Base-by-base conservation (phyloP, 441 rosid species). In the Adansonia madagascariensis region DNA sequence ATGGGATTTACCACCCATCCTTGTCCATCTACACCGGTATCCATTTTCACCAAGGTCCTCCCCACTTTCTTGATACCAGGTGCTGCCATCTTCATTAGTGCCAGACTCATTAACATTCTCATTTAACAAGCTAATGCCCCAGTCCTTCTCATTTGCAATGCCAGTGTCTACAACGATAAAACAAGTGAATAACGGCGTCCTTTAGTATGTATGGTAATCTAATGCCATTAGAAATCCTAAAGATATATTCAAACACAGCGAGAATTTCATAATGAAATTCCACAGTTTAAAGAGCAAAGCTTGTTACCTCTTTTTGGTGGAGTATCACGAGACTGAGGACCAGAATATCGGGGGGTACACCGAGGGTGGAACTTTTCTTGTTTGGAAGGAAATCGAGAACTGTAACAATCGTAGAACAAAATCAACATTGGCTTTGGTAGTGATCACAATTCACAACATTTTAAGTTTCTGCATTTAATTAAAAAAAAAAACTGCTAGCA, bases 141-240 rank as follows among this genome's bases (percentile, higher is more conserved):
- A 94, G 74, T 96, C 99, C 83, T 96, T 94, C 87, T 96, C 99
- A 83, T 89, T 94, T 20, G 99, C 99, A 77, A 96, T 96, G 63
- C 99, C 99, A 4, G 99, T 96, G 86, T 94, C 99, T 96, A 82
- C 83, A 89, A 31, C 69, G 14, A 74, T 52, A 0, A 2, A 78
- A 77, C 55, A 63, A 81, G 56, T 15, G 47, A 73, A 20, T 74
- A 27, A 76, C 59, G 65, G 22, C 77, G 35, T 62, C 49, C 60
- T 56, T 69, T 44, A 73, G 59, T 64, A 80, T 67, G 47, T 44
- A 79, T 17, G 69, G 47, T 8, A 15, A 71, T 43, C 56, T 4
- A 55, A 39, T 27, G 20, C 64, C 73, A 67, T n/a, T 24, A 52
- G 46, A 59, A 59, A 18, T 15, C 59, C 18, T 60, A 75, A 27